Conservation (phyloP, 768 basidiomycete species). For the Cystofilobasidium capitatum region DNA sequence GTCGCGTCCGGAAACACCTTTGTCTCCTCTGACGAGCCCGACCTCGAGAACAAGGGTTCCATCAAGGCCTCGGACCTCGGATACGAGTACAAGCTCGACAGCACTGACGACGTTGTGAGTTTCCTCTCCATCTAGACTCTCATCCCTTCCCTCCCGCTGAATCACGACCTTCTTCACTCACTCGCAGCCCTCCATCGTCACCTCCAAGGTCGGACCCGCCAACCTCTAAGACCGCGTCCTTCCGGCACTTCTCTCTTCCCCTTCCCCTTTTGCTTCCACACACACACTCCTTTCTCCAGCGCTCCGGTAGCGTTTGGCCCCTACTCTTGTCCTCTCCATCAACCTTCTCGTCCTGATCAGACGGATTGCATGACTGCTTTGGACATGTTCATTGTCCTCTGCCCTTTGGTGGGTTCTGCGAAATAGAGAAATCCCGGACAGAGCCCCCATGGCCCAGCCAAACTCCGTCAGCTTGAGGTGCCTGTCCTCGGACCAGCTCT, state of each 20-base stretch:
- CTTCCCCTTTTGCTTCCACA: neutral
- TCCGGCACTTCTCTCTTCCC: neutral
- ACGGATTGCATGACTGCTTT: too few relatives aligned
- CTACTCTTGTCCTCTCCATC: slow-evolving; percentile 24
- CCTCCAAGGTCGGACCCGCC: neutral
- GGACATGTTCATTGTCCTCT: too few relatives aligned
- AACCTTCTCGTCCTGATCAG: too few relatives aligned
- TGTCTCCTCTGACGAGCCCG: neutral
- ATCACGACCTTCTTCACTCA: neutral
- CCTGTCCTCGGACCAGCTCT: too few relatives aligned
- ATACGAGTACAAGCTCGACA: slow-evolving; percentile 66
- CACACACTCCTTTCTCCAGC: too few relatives aligned
- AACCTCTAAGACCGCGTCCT: neutral
- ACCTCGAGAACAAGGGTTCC: slow-evolving; percentile 26
- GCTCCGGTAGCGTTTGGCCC: neutral
- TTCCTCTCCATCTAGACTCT: too few relatives aligned
- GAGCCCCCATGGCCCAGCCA: too few relatives aligned
- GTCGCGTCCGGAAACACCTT: neutral
- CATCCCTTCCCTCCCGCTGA: neutral
- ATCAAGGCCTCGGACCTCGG: slow-evolving; percentile 75
- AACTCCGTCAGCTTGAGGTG: too few relatives aligned
- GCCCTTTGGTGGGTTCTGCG: too few relatives aligned
- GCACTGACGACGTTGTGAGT: neutral
- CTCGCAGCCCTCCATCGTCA: neutral
- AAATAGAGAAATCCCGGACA: too few relatives aligned